Base-by-base conservation (phyloP, 257 asterid species). In the Penstemon eatonii region DNA sequence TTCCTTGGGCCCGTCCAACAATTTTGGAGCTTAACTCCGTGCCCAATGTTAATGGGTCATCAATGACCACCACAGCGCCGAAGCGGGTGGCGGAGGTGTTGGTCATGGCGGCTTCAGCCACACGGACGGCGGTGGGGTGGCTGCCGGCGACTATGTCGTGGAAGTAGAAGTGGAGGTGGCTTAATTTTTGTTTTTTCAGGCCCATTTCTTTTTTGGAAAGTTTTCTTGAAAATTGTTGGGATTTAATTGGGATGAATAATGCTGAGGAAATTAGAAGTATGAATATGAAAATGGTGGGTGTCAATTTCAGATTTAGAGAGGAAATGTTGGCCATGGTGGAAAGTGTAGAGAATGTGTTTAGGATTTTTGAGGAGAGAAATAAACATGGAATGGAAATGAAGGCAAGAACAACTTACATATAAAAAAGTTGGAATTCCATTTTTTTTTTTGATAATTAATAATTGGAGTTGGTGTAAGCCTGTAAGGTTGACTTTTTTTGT, bases 81-180 rank as follows among this genome's bases (percentile, higher is more conserved):
- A 83, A 83, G 0, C 66, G 59, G 42, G 83, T 74, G 68, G 63
- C 40, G 36, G 87, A 82, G 59, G 84, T 41, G 63, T 76, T 82
- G 33, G 80, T 79, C 49, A 9, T 6, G 47, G 77, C 52, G 54
- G 81, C 73, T 33, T 43, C 39, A 8, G 84, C 82, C 33, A 82
- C 74, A 8, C 51, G 76, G 0, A 52, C 15, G 59, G 78, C 78
- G 44, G 83, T 82, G 33, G 79, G 87, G 44, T 43, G 10, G 40
- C 12, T 72, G 7, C 84, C 86, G 71, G 78, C 70, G 45, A 79
- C 76, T 46, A 76, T 70, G 79, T 82, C 87, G 75, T 82, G 87
- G 77, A 79, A 79, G 82, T 66, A 82, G 81, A 82, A 82, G 51
- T 51, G 80, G 58, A 82, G 84, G 80, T 82, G 82, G 75, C 78